Evolutionary conservation across 345 rosid species (phyloP).

Genomic region (Iberis pinnata): DNA sequence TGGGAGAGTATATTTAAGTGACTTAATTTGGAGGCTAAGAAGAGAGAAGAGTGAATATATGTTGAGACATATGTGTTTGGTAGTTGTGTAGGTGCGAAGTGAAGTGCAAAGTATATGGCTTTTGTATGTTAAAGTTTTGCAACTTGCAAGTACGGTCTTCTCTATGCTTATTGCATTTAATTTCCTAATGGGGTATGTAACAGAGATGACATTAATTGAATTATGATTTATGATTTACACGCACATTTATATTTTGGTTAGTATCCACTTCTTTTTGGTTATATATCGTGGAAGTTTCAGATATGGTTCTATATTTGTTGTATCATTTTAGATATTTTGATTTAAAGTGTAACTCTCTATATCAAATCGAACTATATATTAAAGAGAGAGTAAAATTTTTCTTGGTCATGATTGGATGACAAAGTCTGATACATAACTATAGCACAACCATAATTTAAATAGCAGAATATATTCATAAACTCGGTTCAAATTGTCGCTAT

Average conservation of each 20-base stretch:
- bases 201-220: background rate
- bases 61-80: background rate
- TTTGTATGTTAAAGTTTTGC: slow-evolving; percentile 20
- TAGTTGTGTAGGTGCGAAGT: slow-evolving; percentile 9
- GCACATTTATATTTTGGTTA: slow-evolving; percentile 3
- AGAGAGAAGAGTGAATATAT: background rate
- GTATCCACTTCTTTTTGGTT: background rate
- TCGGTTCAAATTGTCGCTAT: no score
- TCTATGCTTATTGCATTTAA: slow-evolving; percentile 17
- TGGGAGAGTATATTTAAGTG: background rate
- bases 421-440: no score
- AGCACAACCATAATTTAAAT: no score
- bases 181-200: slow-evolving; percentile 23
- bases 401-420: no score
- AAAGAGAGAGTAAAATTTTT: no score
- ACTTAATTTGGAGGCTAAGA: background rate
- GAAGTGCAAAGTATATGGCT: slow-evolving; percentile 6
- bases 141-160: slow-evolving; percentile 27
- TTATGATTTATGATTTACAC: background rate
- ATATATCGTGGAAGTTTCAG: no score
- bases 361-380: no score
- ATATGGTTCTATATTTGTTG: no score
- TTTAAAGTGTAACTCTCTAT: no score
- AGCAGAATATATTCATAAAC: no score
- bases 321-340: no score